Percentiles rank a stretch among this genome's conserved stretches.
phyloP scores from a whole-genome alignment of 2,329 filamentous ascomycete genomes.

The Pseudodiploospora longispora region DNA sequence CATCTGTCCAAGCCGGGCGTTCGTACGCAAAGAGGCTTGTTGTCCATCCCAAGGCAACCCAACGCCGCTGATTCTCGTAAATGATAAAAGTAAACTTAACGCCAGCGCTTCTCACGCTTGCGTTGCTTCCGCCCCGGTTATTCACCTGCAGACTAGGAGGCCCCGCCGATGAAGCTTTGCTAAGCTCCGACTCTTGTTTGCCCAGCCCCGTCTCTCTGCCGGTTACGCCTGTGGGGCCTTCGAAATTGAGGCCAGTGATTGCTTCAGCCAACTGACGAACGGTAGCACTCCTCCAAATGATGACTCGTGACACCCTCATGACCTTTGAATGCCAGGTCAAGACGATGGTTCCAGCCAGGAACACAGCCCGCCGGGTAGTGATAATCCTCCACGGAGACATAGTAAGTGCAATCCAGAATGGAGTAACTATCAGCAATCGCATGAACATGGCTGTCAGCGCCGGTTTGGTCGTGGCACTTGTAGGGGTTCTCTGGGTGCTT shows the following conservation, averaged over 20 bases:
- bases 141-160: conserved; percentile 19
- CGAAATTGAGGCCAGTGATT: conserved; percentile 74
- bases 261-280: conserved; percentile 62
- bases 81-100: conserved; percentile 95
- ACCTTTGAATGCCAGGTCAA: conserved; percentile 90
- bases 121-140: conserved; percentile 23
- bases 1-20: conserved; percentile 86
- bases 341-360: conserved; percentile 79
- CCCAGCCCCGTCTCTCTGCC: conserved; percentile 7
- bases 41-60: conserved; percentile 94
- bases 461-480: conserved; percentile 81
- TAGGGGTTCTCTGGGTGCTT: conserved; percentile 82
- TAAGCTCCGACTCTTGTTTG: conserved; percentile 35
- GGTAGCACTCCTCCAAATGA: conserved; percentile 80
- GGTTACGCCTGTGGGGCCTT: conserved; percentile 34
- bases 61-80: conserved; percentile 92
- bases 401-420: conserved; percentile 77
- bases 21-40: conserved; percentile 86
- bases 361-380: conserved; percentile 73
- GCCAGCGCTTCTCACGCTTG: conserved; percentile 54
- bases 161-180: conserved; percentile 24
- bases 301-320: conserved; percentile 72
- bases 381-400: conserved; percentile 77
- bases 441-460: conserved; percentile 85
- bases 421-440: conserved; percentile 78